phyloP scores from a whole-genome alignment of 495 filamentous ascomycete genomes.

The Aspergillus baeticus region DNA sequence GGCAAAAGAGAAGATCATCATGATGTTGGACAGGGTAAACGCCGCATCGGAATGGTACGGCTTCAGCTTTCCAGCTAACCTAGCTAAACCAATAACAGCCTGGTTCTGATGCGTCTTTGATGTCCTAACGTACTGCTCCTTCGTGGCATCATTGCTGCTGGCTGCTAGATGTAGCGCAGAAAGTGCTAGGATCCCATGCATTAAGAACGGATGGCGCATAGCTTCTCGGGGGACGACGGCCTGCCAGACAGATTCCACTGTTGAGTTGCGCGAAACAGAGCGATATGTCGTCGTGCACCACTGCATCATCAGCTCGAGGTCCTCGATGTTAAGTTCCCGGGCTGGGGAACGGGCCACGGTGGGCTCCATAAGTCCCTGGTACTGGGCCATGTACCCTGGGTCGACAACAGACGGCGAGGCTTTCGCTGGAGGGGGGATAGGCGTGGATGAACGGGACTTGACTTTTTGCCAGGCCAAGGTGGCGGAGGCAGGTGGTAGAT shows the following conservation, averaged over 20 bases:
- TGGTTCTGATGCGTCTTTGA: slow-evolving; percentile 38
- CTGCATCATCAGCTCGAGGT: slow-evolving; percentile 48
- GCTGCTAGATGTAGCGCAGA: slow-evolving; percentile 46
- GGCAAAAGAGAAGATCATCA: slow-evolving; percentile 46
- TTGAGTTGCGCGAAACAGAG: slow-evolving; percentile 32
- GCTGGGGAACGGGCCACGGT: background rate
- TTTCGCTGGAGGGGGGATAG: slow-evolving; percentile 13
- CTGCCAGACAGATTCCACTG: slow-evolving; percentile 45
- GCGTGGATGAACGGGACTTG: slow-evolving; percentile 19
- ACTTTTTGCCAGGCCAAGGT: slow-evolving; percentile 26
- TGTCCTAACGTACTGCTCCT: slow-evolving; percentile 26
- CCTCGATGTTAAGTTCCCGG: slow-evolving; percentile 24
- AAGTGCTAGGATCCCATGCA: slow-evolving; percentile 50
- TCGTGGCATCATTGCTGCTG: slow-evolving; percentile 11
- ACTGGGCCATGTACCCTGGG: slow-evolving; percentile 9
- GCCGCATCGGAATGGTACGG: slow-evolving; percentile 42
- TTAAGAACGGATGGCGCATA: slow-evolving; percentile 42
- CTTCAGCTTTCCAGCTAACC: slow-evolving; percentile 25
- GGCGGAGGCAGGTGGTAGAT: slow-evolving; percentile 23
- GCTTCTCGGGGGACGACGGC: slow-evolving; percentile 43
- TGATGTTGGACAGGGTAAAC: slow-evolving; percentile 45
- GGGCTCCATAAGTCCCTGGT: slow-evolving; percentile 13
- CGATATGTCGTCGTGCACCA: slow-evolving; percentile 46
- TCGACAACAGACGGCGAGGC: slow-evolving; percentile 11
- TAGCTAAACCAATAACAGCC: slow-evolving; percentile 34